Evolutionary conservation across 257 asterid species (phyloP).

Genomic region (Solanum pennellii): DNA sequence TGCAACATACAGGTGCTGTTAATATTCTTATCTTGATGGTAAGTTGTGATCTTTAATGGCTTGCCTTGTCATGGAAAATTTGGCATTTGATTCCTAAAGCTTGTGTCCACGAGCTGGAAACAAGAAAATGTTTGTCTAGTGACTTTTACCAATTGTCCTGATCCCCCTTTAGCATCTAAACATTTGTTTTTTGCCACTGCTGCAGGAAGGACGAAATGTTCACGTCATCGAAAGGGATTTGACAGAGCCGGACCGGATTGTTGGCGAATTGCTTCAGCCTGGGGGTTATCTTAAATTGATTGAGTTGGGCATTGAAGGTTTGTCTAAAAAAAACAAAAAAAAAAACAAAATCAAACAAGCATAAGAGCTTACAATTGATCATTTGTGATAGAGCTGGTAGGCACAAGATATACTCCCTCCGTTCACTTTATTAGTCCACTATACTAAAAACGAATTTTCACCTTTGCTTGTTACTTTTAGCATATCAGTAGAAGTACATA

Average conservation of each 20-base stretch:
- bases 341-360: background rate
- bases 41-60: background rate
- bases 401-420: background rate
- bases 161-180: background rate
- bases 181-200: background rate
- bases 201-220: slow-evolving; percentile 21
- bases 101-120: background rate
- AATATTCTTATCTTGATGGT: background rate
- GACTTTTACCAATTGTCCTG: background rate
- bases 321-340: background rate
- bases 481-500: background rate
- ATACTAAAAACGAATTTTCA: background rate
- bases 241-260: slow-evolving; percentile 23
- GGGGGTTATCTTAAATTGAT: slow-evolving; percentile 24
- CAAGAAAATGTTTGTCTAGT: background rate
- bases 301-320: slow-evolving; percentile 26
- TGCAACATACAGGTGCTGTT: background rate
- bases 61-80: background rate
- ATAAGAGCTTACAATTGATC: background rate
- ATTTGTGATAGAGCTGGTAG: background rate
- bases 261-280: slow-evolving; percentile 25
- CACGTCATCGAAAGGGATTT: slow-evolving; percentile 17
- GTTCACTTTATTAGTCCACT: background rate
- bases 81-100: background rate
- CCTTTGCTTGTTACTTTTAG: background rate